Evolutionary conservation across 2,329 filamentous ascomycete species (phyloP), one percentile per base, ranked within the genome.

Genomic region (Zymoseptoria brevis): DNA sequence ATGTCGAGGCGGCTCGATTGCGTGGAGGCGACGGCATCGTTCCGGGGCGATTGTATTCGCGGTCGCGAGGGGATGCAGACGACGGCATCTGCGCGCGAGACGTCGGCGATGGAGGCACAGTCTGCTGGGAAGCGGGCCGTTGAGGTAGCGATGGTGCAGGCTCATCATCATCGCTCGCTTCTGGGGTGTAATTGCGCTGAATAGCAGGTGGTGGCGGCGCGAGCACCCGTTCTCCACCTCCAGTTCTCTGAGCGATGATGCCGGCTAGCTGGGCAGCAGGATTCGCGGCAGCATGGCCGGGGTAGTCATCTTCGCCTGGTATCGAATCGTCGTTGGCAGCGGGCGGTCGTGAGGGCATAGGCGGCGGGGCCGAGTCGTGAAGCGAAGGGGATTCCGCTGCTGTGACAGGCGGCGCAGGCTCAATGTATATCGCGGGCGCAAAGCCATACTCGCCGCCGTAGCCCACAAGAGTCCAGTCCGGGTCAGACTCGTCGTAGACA

Each of bases 401-500:
- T 53, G 79, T 77, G 19, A 79, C 71, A 26, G 73, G 73, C 49
- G 81, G 80, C 53, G 79, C 74, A 55, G 90, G 75, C 66, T 97
- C 90, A 65, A 97, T 96, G 73, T 99, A 99, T 75, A 97, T 99
- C 61, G 93, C 84, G 3, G 94, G 94, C 57, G 89, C 94, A 74
- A 99, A 99, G 54, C 94, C 94, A 77, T 86, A 99, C 65, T 96
- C 90, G 56, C 84, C 84, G 66, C 91, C 86, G 51, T 87, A 79
- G 19, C 93, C 92, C 29, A 96, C 93, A 54, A 99, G 79, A 63
- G 94, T 96, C 94, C 94, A 99, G 75, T 99, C 94, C 13, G 90
- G 90, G 74, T 99, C 94, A 4, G 90, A 88, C 8, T 82, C 87
- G 74, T 99, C 94, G 76, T 89, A 97, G 53, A 99, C 89, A 61